phyloP scores from a whole-genome alignment of 345 rosid genomes.

The Aquilaria sinensis region DNA sequence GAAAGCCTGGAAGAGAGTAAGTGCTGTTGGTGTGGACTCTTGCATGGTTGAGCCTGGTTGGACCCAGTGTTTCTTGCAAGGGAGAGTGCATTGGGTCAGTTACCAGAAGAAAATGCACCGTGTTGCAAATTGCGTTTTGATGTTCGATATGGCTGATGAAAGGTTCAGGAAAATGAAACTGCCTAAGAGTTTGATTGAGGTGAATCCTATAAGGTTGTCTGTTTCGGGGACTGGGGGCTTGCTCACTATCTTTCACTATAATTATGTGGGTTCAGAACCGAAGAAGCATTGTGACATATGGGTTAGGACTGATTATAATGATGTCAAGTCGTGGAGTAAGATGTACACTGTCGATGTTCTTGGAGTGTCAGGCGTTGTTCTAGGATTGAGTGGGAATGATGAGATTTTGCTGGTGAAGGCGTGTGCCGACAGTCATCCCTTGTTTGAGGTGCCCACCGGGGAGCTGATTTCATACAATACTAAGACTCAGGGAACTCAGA shows the following conservation, averaged over 20 bases:
- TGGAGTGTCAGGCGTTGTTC: neutral
- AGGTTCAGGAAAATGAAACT: slow-evolving; percentile 7
- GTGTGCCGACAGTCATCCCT: too few relatives aligned
- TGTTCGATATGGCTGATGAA: slow-evolving; percentile 5
- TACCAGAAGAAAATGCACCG: neutral
- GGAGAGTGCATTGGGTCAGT: too few relatives aligned
- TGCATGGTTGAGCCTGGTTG: neutral
- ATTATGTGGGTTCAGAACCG: neutral
- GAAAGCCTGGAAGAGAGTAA: neutral
- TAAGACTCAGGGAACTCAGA: too few relatives aligned
- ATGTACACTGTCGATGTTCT: slow-evolving; percentile 1
- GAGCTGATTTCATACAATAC: too few relatives aligned
- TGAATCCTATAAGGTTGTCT: slow-evolving; percentile 2
- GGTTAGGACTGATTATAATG: neutral
- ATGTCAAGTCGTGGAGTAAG: slow-evolving; percentile 1
- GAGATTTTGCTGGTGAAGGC: neutral
- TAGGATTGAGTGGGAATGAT: neutral
- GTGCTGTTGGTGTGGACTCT: neutral
- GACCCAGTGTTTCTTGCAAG: neutral
- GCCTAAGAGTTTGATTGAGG: slow-evolving; percentile 1
- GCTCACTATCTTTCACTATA: neutral
- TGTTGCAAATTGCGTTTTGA: neutral
- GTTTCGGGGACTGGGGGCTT: slow-evolving; percentile 1
- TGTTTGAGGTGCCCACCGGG: too few relatives aligned
- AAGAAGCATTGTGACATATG: neutral